These are phyloP conservation scores for Dothideomycetidae sp. DNA, from an alignment of 2,329 filamentous ascomycete genomes.

Conservation along the genomic window DNA sequence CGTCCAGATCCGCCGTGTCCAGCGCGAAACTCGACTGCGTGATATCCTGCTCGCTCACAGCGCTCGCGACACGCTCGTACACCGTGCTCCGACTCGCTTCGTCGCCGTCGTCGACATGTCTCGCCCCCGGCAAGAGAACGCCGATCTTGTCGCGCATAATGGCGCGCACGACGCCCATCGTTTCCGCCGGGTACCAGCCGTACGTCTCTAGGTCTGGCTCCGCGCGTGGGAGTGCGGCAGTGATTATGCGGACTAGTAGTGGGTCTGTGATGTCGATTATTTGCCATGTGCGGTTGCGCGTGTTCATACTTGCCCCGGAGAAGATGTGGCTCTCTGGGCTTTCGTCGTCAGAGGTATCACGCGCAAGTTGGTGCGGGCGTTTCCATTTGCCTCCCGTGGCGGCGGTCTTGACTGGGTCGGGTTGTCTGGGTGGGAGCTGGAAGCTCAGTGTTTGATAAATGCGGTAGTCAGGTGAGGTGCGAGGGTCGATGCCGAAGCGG, in stretches of 20 bases:
- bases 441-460: slow-evolving; percentile 84
- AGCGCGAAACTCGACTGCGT: too few relatives aligned
- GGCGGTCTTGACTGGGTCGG: slow-evolving; percentile 7
- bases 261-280: slow-evolving; percentile 84
- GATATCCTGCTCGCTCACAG: slow-evolving; percentile 10
- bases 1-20: slow-evolving; percentile 9
- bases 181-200: slow-evolving; percentile 75
- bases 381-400: slow-evolving; percentile 9
- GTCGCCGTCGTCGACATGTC: slow-evolving; percentile 20
- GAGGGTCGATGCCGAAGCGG: slow-evolving; percentile 73
- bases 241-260: slow-evolving; percentile 50
- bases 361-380: slow-evolving; percentile 4
- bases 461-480: slow-evolving; percentile 59
- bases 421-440: slow-evolving; percentile 40
- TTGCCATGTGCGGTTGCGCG: slow-evolving; percentile 87
- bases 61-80: slow-evolving; percentile 9
- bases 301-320: slow-evolving; percentile 58
- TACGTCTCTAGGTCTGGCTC: slow-evolving; percentile 41
- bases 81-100: slow-evolving; percentile 13
- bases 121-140: slow-evolving; percentile 24
- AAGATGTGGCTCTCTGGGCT: slow-evolving; percentile 55
- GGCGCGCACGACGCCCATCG: slow-evolving; percentile 68
- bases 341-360: too few relatives aligned
- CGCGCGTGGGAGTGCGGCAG: slow-evolving; percentile 38
- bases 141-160: slow-evolving; percentile 78